Base-by-base conservation (phyloP, 1,284 basidiomycete genomes). In the Cerrena zonata region DNA sequence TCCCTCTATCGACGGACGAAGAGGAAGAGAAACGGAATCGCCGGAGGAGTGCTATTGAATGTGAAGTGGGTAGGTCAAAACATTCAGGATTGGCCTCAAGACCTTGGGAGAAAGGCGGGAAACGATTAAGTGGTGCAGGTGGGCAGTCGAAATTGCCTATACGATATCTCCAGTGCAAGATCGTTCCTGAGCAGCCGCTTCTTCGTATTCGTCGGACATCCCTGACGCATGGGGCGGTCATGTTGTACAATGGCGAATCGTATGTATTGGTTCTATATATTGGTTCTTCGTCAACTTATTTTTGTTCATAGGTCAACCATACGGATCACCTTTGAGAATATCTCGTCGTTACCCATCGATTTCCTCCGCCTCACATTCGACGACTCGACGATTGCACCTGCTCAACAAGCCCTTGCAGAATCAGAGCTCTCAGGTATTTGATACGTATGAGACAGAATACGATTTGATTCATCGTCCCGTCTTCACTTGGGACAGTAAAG, bases 161-260 rank as follows among this genome's bases (percentile, higher is more conserved):
- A 23, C 57, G 69, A 38, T 91, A 82, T 61, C 63, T 93, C 57
- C 80, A 91, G 60, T 89, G 86, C 62, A 72, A 76, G 27, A 87
- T 97, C 15, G 82, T 94, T 7, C 83, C 88, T 2, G 84, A 91
- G 56, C 91, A 94, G 61, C 95, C 95, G 3, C 67, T 92, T 26
- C 70, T 98, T 48, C 80, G 89, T 50, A 87, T 96, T 61, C 79
- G 90, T 54, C 77, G 90, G 64, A 89, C 86, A n/a, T 91, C 89
- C 4, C 72, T 96, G 15, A 91, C 86, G 0, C 90, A 95, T 61
- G 91, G 91, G 2, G 91, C 92, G 1, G 73, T 97, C 24, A 94
- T 95, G 87, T 72, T 99, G 48, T 95, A 93, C 62, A 83, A 95
- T 49, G 95, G 95, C 40, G 95, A 99, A 73, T 82, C 71, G 89